phyloP scores from a whole-genome alignment of 768 basidiomycete genomes.

The Tremella yokohamensis region DNA sequence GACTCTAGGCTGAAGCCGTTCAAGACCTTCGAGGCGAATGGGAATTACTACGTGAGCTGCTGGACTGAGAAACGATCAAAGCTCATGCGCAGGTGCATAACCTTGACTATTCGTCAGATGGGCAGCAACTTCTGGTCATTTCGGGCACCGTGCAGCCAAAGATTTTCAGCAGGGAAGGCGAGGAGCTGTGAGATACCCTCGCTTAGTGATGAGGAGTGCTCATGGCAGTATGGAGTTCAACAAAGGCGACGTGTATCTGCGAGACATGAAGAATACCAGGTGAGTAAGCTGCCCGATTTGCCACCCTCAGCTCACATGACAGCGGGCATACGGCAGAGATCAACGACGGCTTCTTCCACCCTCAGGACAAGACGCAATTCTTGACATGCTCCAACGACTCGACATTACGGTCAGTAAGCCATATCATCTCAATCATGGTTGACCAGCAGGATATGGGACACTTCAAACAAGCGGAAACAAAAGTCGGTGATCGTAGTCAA shows the following conservation, averaged over 20 bases:
- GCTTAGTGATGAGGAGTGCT: conserved; percentile 14
- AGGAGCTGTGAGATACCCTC: conserved; percentile 65
- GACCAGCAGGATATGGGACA: conserved; percentile 81
- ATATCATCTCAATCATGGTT: conserved; percentile 8
- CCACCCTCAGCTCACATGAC: conserved; percentile 6
- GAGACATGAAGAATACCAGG: conserved; percentile 99
- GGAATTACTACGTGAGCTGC: conserved; percentile 76
- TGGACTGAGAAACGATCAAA: too few species aligned
- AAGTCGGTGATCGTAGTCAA: conserved; percentile 95
- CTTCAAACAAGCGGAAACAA: conserved; percentile 85
- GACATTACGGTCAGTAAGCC: conserved; percentile 69
- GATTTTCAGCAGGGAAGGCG: conserved; percentile 86
- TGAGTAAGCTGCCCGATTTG: conserved; percentile 54
- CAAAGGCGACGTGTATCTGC: conserved; percentile 96
- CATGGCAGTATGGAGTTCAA: conserved; percentile 54
- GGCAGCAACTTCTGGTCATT: conserved; percentile 78
- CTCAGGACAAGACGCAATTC: conserved; percentile 74
- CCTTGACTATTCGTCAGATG: conserved; percentile 80
- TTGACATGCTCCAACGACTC: conserved; percentile 94
- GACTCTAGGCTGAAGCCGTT: conserved; percentile 81
- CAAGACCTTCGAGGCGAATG: conserved; percentile 92
- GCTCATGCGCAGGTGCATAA: conserved; percentile 74
- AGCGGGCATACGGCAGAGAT: conserved; percentile 95
- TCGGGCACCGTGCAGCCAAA: conserved; percentile 83
- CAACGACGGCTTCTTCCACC: conserved; percentile 88